Percentiles rank a stretch among this genome's conserved stretches.
phyloP scores from a whole-genome alignment of 2,329 filamentous ascomycete species.

The Microdochium bolleyi region DNA sequence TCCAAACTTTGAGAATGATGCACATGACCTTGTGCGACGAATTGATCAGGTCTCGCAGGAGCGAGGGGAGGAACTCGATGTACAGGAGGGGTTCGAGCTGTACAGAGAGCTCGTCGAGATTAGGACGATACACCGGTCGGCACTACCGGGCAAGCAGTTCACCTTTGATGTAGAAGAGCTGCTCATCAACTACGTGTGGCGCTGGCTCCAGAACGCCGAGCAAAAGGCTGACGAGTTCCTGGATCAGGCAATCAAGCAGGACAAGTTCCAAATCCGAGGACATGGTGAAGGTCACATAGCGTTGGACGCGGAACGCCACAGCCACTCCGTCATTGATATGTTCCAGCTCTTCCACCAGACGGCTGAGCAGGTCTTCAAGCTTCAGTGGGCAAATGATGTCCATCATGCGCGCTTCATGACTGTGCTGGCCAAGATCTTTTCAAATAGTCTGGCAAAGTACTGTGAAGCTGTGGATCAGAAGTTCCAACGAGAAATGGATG shows the following conservation, averaged over 20 bases:
- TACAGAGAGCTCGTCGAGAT: constrained; percentile 86
- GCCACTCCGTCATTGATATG: constrained; percentile 85
- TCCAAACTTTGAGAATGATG: constrained; percentile 85
- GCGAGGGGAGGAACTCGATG: constrained; percentile 65
- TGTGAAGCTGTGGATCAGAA: constrained; percentile 83
- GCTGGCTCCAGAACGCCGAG: constrained; percentile 82
- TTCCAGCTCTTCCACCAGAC: constrained; percentile 92
- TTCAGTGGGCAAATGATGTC: constrained; percentile 89
- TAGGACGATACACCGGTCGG: constrained; percentile 69
- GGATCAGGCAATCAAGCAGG: constrained; percentile 83
- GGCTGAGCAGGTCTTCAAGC: constrained; percentile 74
- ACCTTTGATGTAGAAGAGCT: constrained; percentile 81
- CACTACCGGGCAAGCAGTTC: constrained; percentile 67
- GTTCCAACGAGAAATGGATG: constrained; percentile 89
- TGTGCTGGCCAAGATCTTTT: constrained; percentile 75
- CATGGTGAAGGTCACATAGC: constrained; percentile 55
- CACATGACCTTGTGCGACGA: constrained; percentile 72
- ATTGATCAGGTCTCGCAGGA: constrained; percentile 69
- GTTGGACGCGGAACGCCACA: constrained; percentile 79
- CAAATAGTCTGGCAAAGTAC: constrained; percentile 75
- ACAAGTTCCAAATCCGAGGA: constrained; percentile 71
- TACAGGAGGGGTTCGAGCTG: constrained; percentile 89
- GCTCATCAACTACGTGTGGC: constrained; percentile 89
- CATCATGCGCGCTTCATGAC: constrained; percentile 98
- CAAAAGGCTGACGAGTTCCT: constrained; percentile 74